These are phyloP conservation scores for Camellia sinensis DNA, from an alignment of 148 eudicot genomes.

Conservation along the genomic window DNA sequence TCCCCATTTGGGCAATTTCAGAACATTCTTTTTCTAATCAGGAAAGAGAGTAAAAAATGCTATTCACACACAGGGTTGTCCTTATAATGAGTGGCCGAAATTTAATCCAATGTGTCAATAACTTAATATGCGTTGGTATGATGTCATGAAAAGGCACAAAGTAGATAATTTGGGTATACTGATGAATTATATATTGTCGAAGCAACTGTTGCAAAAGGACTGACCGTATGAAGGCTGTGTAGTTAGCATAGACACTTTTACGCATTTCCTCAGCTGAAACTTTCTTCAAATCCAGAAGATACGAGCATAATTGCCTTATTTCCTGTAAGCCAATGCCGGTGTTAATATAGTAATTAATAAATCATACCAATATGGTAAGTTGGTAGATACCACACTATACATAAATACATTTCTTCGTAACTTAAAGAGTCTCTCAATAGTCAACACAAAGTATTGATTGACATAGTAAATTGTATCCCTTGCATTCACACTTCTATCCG, in stretches of 20 bases:
- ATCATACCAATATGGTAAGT: not conserved
- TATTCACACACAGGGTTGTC: not conserved
- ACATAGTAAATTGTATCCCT: not conserved
- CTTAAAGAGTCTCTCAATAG: not conserved
- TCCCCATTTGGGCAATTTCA: not conserved
- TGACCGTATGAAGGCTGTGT: constrained; percentile 92
- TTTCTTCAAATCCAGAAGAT: constrained; percentile 86
- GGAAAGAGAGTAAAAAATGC: not conserved
- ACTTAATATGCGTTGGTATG: not conserved
- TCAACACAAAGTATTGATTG: not conserved
- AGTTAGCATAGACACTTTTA: constrained; percentile 92
- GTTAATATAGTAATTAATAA: not conserved
- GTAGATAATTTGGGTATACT: not conserved
- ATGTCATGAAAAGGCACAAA: not conserved
- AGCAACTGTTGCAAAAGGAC: constrained; percentile 15
- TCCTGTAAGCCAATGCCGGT: constrained; percentile 45
- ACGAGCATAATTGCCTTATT: constrained; percentile 78
- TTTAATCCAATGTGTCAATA: not conserved
- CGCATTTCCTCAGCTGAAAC: constrained; percentile 99
- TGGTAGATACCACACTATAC: not conserved
- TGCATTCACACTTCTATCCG: not conserved
- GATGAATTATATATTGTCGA: not conserved
- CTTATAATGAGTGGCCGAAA: not conserved
- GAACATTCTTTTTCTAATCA: not conserved
- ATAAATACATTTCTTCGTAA: not conserved